Base-by-base conservation (phyloP, 2,329 filamentous ascomycete genomes). In the Aspergillus versicolor region DNA sequence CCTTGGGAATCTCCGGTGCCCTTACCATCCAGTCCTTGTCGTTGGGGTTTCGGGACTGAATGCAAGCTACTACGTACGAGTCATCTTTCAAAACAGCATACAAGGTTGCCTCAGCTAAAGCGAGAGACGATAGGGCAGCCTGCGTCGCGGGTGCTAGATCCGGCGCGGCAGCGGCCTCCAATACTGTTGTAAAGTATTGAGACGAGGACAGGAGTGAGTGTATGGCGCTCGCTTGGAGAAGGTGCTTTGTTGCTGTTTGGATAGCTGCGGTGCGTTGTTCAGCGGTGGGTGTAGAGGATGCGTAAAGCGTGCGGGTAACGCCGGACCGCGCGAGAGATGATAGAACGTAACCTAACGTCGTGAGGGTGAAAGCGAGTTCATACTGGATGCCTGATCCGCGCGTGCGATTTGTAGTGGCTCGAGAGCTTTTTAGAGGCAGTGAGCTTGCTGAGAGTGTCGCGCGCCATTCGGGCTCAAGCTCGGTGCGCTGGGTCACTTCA, bases 11-110 rank as follows among this genome's bases (percentile, higher is more conserved):
- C 50, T 91, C 86, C 0, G 93, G 91, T 0, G 91, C 84, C 67
- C 89, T 91, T 73, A 94, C 95, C 92, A 97, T 97, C 93, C 93
- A 99, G 64, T 97, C 93, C 60, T 84, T 91, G 72, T 92, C 91
- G 64, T 88, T 86, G 52, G 88, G 85, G 69, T 96, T 95, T 47
- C 92, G 84, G 56, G 88, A 85, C 67, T 96, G 90, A 1, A 91
- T 86, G 2, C 96, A 88, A 6, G 88, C 84, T 2, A 89, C 87
- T 1, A 93, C 89, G 68, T 97, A 97, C 0, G 93, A 92, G 68
- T 99, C 94, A 70, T 97, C 93, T 66, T 97, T 97, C 49, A 96
- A 74, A 1, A 97, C 91, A 0, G 91, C 91, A 1, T 97, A 83
- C 1, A 97, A 82, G 0, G 92, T 97, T 0, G 92, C 92, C 75